Base-by-base conservation (phyloP, 306 rosid species). In the Lotus japonicus region DNA sequence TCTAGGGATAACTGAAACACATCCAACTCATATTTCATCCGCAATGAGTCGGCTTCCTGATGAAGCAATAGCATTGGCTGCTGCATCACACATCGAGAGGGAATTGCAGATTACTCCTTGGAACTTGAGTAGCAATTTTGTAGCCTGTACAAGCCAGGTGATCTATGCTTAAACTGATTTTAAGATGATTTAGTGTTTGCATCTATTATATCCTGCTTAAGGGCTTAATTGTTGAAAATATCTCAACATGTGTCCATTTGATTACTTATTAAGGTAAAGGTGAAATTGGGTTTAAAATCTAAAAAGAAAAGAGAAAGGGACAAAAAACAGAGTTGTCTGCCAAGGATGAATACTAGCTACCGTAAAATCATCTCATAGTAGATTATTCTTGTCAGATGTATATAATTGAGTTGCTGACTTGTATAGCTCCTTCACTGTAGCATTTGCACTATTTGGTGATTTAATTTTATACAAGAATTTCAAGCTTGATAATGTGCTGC, bases 81-180 rank as follows among this genome's bases (percentile, higher is more conserved):
- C 98, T 68, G 97, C 98, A 51, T 90, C 98, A 9, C 98, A 94
- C 70, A 94, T 94, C 35, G 98, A 94, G 78, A 88, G 98, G 77
- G 98, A 94, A 72, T 78, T 90, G 74, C 97, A 88, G 73, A 94
- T 94, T 68, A 94, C 97, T 85, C 98, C 98, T 60, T 94, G 98
- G 98, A 94, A 88, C 85, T 83, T 94, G 76, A 94, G 98, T 85
- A 86, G 85, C 86, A 94, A 90, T 68, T 94, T 92, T 82, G 92
- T 94, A 73, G 84, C 96, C 49, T 94, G 97, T 83, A 90, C 95
- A 38, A 82, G 81, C 66, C 98, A 83, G 97, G 98, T 94, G 86
- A 85, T 62, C 41, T 63, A 50, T 61, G 49, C 70, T 52, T 17
- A 17, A 56, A 60, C 67, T 65, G 70, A 42, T 53, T 51, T 45